Conservation (phyloP, 352 stramenopile genomes). For the Pythium graminicola region DNA sequence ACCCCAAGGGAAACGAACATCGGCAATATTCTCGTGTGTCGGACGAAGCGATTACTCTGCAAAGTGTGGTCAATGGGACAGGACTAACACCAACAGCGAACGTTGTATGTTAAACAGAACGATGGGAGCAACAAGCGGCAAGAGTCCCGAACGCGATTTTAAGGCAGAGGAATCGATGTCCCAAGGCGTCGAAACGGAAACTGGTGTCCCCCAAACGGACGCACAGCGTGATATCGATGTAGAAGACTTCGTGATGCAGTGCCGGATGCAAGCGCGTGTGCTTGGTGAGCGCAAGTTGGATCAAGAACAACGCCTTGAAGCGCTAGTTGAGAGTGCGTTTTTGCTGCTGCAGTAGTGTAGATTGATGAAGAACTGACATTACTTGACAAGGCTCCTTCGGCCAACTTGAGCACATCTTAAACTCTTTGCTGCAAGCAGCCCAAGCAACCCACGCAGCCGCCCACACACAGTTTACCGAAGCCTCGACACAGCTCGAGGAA, state of each 20-base stretch:
- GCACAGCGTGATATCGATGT: neutral
- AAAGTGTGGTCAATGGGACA: neutral
- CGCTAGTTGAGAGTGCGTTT: conserved; percentile 40
- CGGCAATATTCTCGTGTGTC: neutral
- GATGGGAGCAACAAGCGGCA: neutral
- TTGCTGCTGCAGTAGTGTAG: neutral
- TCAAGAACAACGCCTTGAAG: conserved; percentile 47
- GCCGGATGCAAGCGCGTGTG: conserved; percentile 29
- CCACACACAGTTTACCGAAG: conserved; percentile 14
- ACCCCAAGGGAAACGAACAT: conserved; percentile 5
- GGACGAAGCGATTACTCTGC: neutral
- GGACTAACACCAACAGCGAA: too few species aligned
- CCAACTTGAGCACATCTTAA: conserved; percentile 31
- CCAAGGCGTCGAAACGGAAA: neutral
- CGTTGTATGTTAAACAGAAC: neutral
- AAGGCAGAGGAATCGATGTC: too few species aligned
- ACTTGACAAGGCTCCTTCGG: conserved; percentile 5
- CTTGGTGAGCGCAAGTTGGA: conserved; percentile 47
- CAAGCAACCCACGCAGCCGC: neutral
- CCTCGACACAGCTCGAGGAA: conserved; percentile 1
- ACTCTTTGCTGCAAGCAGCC: conserved; percentile 9
- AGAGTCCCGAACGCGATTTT: too few species aligned
- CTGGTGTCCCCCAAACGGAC: neutral
- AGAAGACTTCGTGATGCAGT: conserved; percentile 31
- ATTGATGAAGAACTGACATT: neutral